Base-by-base conservation (phyloP, 2,329 filamentous ascomycete species). In the Coleophoma eucalyptorum region DNA sequence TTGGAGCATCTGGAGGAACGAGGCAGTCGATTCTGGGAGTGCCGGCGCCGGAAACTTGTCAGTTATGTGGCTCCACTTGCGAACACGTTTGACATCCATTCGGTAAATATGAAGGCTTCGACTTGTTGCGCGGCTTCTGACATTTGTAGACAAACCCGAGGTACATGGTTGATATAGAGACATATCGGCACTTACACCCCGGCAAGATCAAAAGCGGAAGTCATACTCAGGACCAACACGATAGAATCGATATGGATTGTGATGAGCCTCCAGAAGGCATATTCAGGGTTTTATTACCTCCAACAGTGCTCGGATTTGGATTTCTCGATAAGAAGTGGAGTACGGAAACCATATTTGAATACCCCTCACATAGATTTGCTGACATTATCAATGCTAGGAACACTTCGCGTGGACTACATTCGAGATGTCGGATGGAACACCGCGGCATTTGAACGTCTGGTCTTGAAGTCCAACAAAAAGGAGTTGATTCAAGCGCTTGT, bases 381-480 rank as follows among this genome's bases (percentile, higher is more conserved):
- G 35, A 38, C 16, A 38, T 5, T 38, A 8, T 35, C 33, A 15
- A 15, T 38, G 5, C 13, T 38, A 38, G 35, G 13, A 18, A 18
- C 13, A 15, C 35, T 38, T 4, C 35, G 48, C 26, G 44, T 55
- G n/a, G 53, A 50, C 12, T 11, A 31, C n/a, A 38, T 52, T 46
- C 43, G 43, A 7, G 31, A 48, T 1, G 49, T 61, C 7, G 42
- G 53, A 8, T 65, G 59, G 54, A 60, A 62, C 18, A 32, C 43
- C 3, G 42, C 52, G 33, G 62, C 58, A 2, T 65, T 62, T 35
- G 54, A 59, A 11, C 51, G 55, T 12, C 49, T 66, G 10, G 57
- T 63, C 10, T 52, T 65, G 6, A 59, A 62, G 7, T n/a, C 44
- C 10, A 41, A 53, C 6, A 56, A 62, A 33, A 65, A 65, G 48